phyloP scores from a whole-genome alignment of 768 basidiomycete species.

The Tricholoma flavovirens region DNA sequence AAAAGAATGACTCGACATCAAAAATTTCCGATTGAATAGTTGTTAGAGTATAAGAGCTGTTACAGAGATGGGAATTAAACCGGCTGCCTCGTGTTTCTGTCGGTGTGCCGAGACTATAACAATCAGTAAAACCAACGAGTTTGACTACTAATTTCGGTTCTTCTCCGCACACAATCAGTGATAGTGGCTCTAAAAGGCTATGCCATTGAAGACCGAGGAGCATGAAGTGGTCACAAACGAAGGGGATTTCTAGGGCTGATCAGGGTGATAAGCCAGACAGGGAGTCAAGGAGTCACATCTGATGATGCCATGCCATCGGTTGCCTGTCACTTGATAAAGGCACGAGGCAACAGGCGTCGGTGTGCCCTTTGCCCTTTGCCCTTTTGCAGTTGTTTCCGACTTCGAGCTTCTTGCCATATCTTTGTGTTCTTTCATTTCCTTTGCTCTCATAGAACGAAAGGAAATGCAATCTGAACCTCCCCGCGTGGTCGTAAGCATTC shows the following conservation, averaged over 20 bases:
- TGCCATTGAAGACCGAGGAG: slow-evolving; percentile 8
- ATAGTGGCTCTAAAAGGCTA: slow-evolving; percentile 10
- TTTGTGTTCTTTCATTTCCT: not conserved
- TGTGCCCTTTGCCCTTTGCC: slow-evolving; percentile 30
- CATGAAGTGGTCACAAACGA: slow-evolving; percentile 9
- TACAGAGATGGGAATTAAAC: slow-evolving; percentile 30
- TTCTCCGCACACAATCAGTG: slow-evolving; percentile 28
- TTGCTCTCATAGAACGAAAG: not conserved
- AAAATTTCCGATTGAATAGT: slow-evolving; percentile 25
- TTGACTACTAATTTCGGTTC: slow-evolving; percentile 22
- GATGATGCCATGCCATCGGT: slow-evolving; percentile 11
- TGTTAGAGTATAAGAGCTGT: slow-evolving; percentile 21
- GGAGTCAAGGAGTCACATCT: slow-evolving; percentile 8
- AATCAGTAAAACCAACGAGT: slow-evolving; percentile 22
- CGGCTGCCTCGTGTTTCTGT: slow-evolving; percentile 36
- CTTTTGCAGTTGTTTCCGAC: slow-evolving; percentile 16
- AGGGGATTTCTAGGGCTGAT: slow-evolving; percentile 18
- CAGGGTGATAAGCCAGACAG: slow-evolving; percentile 15
- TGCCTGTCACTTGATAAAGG: slow-evolving; percentile 18
- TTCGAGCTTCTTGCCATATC: slow-evolving; percentile 3
- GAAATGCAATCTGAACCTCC: not conserved
- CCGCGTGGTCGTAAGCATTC: too few relatives aligned
- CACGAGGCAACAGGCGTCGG: slow-evolving; percentile 26
- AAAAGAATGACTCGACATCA: slow-evolving; percentile 26
- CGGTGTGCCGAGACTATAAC: slow-evolving; percentile 29